Percentiles rank a stretch among this genome's conserved stretches.
Conservation (phyloP, 1,139 yeast genomes). For the Protomyces pachydermus region DNA sequence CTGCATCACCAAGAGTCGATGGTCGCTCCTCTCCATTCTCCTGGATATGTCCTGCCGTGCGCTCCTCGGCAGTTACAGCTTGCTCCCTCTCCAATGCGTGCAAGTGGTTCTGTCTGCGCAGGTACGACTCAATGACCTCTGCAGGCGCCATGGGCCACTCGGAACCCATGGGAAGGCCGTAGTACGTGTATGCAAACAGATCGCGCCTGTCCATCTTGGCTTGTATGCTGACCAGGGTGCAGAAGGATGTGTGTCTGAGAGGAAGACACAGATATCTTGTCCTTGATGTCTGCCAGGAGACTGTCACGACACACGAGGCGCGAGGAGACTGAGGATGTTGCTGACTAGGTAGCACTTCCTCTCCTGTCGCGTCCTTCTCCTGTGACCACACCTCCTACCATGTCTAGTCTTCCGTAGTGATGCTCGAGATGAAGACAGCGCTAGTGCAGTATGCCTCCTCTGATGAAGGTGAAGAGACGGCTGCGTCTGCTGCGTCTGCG, state of each 20-base stretch:
- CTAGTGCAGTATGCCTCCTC: background rate
- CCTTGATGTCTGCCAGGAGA: too few species aligned
- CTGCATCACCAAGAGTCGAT: too few species aligned
- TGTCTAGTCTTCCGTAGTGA: too few species aligned
- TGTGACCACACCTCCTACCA: too few species aligned
- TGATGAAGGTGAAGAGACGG: background rate
- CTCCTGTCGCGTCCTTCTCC: too few species aligned
- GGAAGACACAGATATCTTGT: too few species aligned
- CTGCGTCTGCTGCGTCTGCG: background rate
- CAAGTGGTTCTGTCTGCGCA: background rate
- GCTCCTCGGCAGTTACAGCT: too few species aligned
- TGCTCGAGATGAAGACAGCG: background rate
- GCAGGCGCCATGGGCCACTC: background rate
- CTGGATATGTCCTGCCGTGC: background rate
- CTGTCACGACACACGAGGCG: too few species aligned
- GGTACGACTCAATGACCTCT: background rate
- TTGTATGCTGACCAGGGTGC: too few species aligned
- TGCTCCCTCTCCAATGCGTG: background rate
- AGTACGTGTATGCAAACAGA: background rate
- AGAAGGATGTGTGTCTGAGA: too few species aligned
- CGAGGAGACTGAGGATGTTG: too few species aligned
- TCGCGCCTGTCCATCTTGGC: background rate
- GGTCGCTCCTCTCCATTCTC: background rate
- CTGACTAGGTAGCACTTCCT: too few species aligned
- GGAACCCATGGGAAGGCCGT: background rate